These are phyloP conservation scores for Collybiopsis confluens DNA, from an alignment of 768 basidiomycete genomes.

Conservation along the genomic window DNA sequence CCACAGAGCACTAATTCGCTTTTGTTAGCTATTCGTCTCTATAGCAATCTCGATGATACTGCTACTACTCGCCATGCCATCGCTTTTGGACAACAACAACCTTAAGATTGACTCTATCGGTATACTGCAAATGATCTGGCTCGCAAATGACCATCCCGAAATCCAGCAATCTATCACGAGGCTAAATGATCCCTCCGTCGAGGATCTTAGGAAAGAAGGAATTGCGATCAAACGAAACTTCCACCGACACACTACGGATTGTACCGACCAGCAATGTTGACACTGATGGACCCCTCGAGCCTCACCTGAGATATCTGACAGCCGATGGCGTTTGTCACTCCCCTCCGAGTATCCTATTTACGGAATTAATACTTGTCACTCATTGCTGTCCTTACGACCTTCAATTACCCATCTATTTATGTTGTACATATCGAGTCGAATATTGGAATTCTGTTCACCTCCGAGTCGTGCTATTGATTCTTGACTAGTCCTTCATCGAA, in stretches of 20 bases:
- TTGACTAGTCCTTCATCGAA: too few species aligned
- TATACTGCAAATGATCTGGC: conserved; percentile 8
- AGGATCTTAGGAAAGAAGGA: background rate
- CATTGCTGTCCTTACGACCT: too few species aligned
- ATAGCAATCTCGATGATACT: background rate
- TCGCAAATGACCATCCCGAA: conserved; percentile 1
- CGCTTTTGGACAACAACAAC: conserved; percentile 1
- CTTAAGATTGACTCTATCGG: conserved; percentile 6
- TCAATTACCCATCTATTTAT: too few species aligned
- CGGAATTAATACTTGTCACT: too few species aligned
- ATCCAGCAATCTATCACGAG: background rate
- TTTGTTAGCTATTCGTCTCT: background rate
- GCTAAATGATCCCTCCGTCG: background rate
- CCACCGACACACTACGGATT: background rate
- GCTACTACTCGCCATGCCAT: background rate
- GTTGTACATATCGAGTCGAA: too few species aligned
- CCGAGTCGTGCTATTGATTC: too few species aligned
- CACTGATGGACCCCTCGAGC: too few species aligned
- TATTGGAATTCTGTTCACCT: too few species aligned
- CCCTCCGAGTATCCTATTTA: too few species aligned
- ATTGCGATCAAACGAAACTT: too few species aligned
- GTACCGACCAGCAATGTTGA: background rate
- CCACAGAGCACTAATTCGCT: background rate
- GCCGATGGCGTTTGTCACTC: too few species aligned
- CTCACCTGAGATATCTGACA: too few species aligned